Conservation (phyloP, 352 stramenopile genomes). For the Phytophthora hibernalis region DNA sequence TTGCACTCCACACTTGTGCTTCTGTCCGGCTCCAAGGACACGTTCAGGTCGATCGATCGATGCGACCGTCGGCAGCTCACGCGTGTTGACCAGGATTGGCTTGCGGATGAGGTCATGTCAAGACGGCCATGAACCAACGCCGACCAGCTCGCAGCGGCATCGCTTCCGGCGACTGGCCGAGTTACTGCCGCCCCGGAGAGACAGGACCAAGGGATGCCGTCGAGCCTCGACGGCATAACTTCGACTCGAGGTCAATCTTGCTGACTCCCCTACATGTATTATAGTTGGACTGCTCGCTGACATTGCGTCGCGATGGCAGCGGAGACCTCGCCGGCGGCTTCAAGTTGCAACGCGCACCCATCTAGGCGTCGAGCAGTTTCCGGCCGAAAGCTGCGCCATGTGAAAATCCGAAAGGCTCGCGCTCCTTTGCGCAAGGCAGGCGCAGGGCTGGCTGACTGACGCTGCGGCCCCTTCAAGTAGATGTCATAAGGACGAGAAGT, state of each 20-base stretch:
- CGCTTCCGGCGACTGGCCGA: not conserved
- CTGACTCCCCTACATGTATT: not conserved
- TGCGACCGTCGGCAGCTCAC: too few species aligned
- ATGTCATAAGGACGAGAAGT: constrained; percentile 16
- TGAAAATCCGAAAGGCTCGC: constrained; percentile 23
- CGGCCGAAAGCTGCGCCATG: constrained; percentile 17
- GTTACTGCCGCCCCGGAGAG: constrained; percentile 16
- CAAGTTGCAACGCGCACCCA: constrained; percentile 33
- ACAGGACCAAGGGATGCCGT: constrained; percentile 28
- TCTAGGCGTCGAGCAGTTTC: constrained; percentile 36
- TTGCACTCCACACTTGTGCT: not conserved
- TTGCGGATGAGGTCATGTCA: too few species aligned
- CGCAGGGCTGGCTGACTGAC: constrained; percentile 8
- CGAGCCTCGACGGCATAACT: too few species aligned
- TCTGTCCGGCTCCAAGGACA: too few species aligned
- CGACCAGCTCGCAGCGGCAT: constrained; percentile 8
- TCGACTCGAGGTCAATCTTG: constrained; percentile 4
- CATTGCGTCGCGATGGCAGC: not conserved
- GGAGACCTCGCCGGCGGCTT: constrained; percentile 11
- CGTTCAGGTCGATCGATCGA: too few species aligned
- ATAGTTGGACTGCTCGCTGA: not conserved
- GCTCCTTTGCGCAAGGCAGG: constrained; percentile 24
- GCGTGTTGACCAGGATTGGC: not conserved
- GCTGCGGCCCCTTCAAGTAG: not conserved
- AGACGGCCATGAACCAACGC: too few species aligned